These are phyloP conservation scores for Macrophomina pseudophaseolina DNA, from an alignment of 2,329 filamentous ascomycete species.

Conservation along the genomic window DNA sequence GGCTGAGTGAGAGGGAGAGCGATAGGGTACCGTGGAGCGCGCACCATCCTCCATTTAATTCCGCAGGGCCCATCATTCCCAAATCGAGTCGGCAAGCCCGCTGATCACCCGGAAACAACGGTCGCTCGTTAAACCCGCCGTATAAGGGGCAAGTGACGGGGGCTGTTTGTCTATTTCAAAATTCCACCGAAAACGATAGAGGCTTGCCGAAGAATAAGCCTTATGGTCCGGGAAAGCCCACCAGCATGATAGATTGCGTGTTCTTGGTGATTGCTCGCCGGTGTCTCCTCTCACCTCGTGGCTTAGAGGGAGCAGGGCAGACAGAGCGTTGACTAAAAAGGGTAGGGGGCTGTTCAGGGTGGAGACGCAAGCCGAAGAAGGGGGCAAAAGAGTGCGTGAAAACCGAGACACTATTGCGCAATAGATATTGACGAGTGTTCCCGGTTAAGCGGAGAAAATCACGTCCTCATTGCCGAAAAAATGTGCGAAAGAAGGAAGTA, in stretches of 20 bases:
- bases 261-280: background rate
- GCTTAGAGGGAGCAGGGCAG: conserved; percentile 11
- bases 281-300: conserved; percentile 5
- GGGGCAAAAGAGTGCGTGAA: background rate
- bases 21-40: background rate
- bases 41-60: background rate
- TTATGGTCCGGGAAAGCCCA: background rate
- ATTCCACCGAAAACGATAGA: background rate
- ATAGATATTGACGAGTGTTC: background rate
- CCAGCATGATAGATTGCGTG: conserved; percentile 6
- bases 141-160: background rate
- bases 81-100: background rate
- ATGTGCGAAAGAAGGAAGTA: background rate
- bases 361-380: conserved; percentile 7
- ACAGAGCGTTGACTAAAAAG: conserved; percentile 13
- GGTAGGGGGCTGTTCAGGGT: conserved; percentile 4
- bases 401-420: conserved; percentile 18
- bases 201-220: conserved; percentile 7
- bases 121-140: conserved; percentile 4
- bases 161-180: background rate
- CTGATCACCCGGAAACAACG: conserved; percentile 21
- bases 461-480: background rate
- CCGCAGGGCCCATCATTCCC: background rate
- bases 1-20: background rate
- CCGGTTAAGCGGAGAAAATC: conserved; percentile 17